phyloP scores from a whole-genome alignment of 1,139 yeast species.

The Yamadazyma siamensis region DNA sequence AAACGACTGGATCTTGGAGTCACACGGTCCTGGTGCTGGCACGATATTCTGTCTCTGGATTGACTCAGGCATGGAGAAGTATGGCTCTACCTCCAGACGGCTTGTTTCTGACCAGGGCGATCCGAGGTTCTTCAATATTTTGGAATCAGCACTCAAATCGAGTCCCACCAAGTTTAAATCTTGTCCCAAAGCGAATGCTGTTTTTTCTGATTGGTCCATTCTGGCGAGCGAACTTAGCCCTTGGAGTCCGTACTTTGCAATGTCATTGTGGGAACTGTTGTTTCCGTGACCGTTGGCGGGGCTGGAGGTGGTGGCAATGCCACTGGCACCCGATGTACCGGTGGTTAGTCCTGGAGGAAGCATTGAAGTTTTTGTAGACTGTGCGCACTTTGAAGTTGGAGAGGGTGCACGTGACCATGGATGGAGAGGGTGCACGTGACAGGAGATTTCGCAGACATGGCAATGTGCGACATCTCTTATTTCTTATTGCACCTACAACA shows the following conservation, averaged over 20 bases:
- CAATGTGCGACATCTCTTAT: no score
- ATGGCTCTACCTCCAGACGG: constrained; percentile 88
- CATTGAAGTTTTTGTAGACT: constrained; percentile 15
- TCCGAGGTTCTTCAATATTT: constrained; percentile 68
- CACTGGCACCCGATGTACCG: constrained; percentile 7
- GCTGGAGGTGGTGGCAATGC: constrained; percentile 7
- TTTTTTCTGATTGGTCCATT: constrained; percentile 64
- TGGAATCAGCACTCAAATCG: constrained; percentile 48
- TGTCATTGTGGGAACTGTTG: constrained; percentile 16
- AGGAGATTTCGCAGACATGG: no score
- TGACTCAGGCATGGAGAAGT: constrained; percentile 56
- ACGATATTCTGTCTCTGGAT: constrained; percentile 48
- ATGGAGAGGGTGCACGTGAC: no score
- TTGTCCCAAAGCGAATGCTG: constrained; percentile 77
- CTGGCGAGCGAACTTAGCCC: constrained; percentile 68
- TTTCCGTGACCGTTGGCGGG: constrained; percentile 2
- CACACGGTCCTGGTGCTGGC: constrained; percentile 48
- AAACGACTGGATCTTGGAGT: constrained; percentile 69
- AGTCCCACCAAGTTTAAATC: constrained; percentile 76
- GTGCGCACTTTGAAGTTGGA: neutral
- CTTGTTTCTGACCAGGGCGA: constrained; percentile 96
- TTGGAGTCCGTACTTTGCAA: constrained; percentile 69
- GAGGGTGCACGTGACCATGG: no score
- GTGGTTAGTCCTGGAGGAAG: constrained; percentile 30
- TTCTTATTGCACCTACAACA: no score